Percentiles rank a stretch among this genome's conserved stretches.
Evolutionary conservation across 768 basidiomycete genomes (phyloP).

Genomic region (Phylloporus sp.): DNA sequence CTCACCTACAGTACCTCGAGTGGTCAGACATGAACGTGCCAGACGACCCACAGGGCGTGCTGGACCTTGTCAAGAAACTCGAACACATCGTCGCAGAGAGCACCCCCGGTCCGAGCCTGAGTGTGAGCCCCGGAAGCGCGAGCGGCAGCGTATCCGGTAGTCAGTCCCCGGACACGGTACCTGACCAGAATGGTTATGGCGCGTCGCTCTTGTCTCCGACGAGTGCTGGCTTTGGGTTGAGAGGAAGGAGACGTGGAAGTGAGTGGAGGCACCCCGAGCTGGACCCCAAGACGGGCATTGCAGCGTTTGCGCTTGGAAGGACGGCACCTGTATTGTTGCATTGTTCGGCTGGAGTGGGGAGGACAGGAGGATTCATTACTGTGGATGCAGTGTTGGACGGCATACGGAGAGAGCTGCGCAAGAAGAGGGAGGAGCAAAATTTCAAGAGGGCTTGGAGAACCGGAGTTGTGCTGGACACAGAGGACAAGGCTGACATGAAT

Average conservation of each 20-base stretch:
- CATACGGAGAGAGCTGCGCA: conserved; percentile 55
- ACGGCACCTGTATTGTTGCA: conserved; percentile 69
- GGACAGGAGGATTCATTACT: conserved; percentile 91
- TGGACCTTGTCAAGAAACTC: conserved; percentile 73
- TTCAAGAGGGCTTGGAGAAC: conserved; percentile 2
- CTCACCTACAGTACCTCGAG: conserved; percentile 88
- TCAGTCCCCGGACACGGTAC: conserved; percentile 15
- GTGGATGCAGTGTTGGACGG: conserved; percentile 84
- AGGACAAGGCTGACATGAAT: conserved; percentile 1
- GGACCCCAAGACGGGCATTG: conserved; percentile 54
- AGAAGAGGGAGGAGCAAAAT: conserved; percentile 24
- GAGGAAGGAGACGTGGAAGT: conserved; percentile 11
- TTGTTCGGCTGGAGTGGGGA: conserved; percentile 92
- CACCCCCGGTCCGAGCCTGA: conserved; percentile 29
- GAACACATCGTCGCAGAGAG: conserved; percentile 32
- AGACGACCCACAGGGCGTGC: conserved; percentile 68
- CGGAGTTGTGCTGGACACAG: neutral
- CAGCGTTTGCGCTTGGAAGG: conserved; percentile 45
- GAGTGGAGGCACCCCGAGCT: conserved; percentile 38
- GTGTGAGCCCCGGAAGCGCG: conserved; percentile 21
- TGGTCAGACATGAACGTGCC: conserved; percentile 99
- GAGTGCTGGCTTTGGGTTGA: conserved; percentile 1
- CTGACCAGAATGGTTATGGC: conserved; percentile 4
- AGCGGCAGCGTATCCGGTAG: conserved; percentile 14
- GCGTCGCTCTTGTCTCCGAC: conserved; percentile 17